These are phyloP conservation scores for Corynascus novoguineensis DNA, from an alignment of 495 filamentous ascomycete species.

Conservation along the genomic window DNA sequence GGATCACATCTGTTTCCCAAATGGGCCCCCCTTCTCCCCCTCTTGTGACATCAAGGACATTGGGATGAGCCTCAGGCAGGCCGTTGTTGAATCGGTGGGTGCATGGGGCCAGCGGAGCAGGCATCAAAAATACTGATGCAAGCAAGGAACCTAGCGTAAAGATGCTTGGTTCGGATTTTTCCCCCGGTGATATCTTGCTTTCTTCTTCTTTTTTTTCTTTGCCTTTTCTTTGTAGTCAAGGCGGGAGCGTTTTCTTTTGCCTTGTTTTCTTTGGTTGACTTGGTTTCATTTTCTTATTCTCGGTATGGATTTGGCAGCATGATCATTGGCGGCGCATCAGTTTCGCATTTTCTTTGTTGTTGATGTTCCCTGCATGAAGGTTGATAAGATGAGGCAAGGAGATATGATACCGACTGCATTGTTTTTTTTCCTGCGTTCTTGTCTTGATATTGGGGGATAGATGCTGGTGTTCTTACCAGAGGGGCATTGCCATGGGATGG, in stretches of 20 bases:
- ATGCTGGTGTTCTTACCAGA: neutral
- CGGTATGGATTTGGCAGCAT: constrained; percentile 9
- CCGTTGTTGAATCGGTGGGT: neutral
- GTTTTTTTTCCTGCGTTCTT: constrained; percentile 5
- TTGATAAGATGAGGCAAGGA: constrained; percentile 4
- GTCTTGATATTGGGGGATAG: neutral
- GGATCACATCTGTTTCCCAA: neutral
- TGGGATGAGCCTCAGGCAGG: too few species aligned
- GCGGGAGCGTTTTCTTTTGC: constrained; percentile 1
- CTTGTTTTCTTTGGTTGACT: neutral
- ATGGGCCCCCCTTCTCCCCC: too few species aligned
- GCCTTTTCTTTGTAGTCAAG: neutral
- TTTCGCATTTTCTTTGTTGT: neutral
- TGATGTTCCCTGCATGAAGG: constrained; percentile 3
- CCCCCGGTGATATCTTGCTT: too few species aligned
- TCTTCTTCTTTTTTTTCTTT: neutral
- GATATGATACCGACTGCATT: constrained; percentile 13
- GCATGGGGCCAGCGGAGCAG: neutral
- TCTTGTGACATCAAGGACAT: too few species aligned
- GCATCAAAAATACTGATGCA: neutral
- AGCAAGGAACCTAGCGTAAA: neutral
- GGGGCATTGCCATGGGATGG: neutral
- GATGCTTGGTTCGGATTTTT: neutral
- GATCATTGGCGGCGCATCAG: constrained; percentile 9
- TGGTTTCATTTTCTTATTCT: too few species aligned